phyloP scores from a whole-genome alignment of 257 asterid species.

The Capsicum chinense region DNA sequence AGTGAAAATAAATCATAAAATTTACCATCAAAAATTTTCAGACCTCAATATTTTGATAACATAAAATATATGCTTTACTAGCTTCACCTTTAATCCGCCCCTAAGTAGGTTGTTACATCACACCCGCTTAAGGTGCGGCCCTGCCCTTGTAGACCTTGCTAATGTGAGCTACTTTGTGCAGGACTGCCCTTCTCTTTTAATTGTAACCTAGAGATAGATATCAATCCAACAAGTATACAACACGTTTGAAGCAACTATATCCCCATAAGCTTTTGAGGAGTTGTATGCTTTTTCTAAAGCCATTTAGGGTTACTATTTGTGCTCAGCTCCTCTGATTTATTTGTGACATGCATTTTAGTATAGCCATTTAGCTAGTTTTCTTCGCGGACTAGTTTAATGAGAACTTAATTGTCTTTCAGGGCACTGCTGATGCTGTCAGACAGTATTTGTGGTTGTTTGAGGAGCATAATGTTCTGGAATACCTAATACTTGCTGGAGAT shows the following conservation, averaged over 20 bases:
- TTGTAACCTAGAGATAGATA: neutral
- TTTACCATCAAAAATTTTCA: no score
- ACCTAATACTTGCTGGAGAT: slow-evolving; percentile 89
- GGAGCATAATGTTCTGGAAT: slow-evolving; percentile 89
- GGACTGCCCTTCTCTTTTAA: neutral
- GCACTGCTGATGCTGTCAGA: slow-evolving; percentile 98
- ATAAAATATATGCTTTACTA: no score
- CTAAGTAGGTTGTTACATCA: neutral
- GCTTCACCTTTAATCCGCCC: no score
- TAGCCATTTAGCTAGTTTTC: neutral
- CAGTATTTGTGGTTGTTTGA: slow-evolving; percentile 91
- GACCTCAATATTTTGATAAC: no score
- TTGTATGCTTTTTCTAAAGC: neutral
- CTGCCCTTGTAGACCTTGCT: neutral
- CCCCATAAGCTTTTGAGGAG: no score
- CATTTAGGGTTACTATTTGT: neutral
- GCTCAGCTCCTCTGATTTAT: neutral
- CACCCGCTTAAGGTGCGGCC: neutral
- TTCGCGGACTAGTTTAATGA: neutral
- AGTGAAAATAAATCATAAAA: no score
- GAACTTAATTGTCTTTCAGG: slow-evolving; percentile 49
- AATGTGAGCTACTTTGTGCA: neutral
- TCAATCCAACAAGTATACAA: neutral
- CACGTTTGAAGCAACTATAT: neutral
- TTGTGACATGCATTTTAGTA: neutral